Percentiles rank a stretch among this genome's conserved stretches.
Conservation (phyloP, 257 asterid species). For the Nicotiana paniculata region DNA sequence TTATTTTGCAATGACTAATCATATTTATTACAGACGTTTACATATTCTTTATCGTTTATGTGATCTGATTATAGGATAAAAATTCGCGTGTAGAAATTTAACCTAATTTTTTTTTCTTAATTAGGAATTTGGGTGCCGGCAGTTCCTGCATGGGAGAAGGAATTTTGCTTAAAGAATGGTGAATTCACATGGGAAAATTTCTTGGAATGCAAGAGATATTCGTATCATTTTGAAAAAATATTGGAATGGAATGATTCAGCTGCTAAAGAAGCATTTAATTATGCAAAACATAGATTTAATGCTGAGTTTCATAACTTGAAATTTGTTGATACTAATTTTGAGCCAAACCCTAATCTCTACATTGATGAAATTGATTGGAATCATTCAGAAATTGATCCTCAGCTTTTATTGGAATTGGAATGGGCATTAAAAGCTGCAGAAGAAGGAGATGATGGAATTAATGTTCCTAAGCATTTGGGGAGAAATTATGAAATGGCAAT, state of each 20-base stretch:
- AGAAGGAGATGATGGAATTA: neutral
- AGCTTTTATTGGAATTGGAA: neutral
- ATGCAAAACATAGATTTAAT: constrained; percentile 5
- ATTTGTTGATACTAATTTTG: neutral
- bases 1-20: neutral
- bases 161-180: constrained; percentile 14
- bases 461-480: neutral
- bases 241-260: constrained; percentile 19
- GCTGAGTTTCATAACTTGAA: neutral
- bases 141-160: constrained; percentile 25
- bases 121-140: constrained; percentile 17
- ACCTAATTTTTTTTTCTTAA: neutral
- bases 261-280: constrained; percentile 15
- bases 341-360: constrained; percentile 6
- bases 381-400: neutral
- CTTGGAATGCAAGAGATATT: constrained; percentile 2
- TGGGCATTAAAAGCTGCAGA: neutral
- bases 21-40: no score
- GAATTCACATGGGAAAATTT: constrained; percentile 16
- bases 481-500: neutral
- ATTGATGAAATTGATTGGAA: constrained; percentile 18
- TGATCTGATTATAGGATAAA: neutral
- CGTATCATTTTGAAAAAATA: neutral
- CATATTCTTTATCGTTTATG: neutral
- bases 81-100: neutral